Base-by-base conservation (phyloP, 305 asterid genomes). In the Fraxinus latifolia region DNA sequence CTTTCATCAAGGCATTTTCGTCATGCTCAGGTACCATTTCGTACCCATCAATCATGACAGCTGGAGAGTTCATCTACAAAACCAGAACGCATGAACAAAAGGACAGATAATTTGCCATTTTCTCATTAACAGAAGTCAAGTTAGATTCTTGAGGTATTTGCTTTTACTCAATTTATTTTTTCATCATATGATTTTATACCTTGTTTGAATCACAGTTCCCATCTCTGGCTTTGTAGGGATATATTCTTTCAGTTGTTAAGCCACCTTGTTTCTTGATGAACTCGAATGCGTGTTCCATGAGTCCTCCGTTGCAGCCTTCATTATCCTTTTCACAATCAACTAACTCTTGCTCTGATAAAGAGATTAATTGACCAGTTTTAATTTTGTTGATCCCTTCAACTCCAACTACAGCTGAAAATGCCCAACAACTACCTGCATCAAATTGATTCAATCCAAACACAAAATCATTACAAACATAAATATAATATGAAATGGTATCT, bases 321-420 rank as follows among this genome's bases (percentile, higher is more conserved):
- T 91, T 91, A 74, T 91, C 97, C 25, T 74, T 74, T 82, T 91
- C 97, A 83, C 98, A 95, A 77, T 95, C 98, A 34, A 95, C 95
- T 75, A 94, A 82, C 80, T 95, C 99, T 90, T 95, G 97, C 84
- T 95, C 99, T 1, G 99, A 95, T 44, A 95, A 84, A 3, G 99
- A 89, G 11, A 92, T 89, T 9, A 95, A 84, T 1, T 84, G 62
- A 0, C 97, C 94, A 0, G 97, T 94, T 80, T 84, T 94, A 36
- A 92, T 86, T 84, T 91, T 90, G 82, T 94, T 92, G 80, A 94
- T 94, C 81, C 99, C 98, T 79, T 94, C 99, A 21, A 92, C 93
- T 80, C 97, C 98, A 80, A 91, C 98, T 17, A 94, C 91, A 32
- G 97, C 87, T 14, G 97, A 95, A 84, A 95, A 95, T 0, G 99